phyloP scores from a whole-genome alignment of 2,329 filamentous ascomycete genomes.

The Scytalidium sp. region DNA sequence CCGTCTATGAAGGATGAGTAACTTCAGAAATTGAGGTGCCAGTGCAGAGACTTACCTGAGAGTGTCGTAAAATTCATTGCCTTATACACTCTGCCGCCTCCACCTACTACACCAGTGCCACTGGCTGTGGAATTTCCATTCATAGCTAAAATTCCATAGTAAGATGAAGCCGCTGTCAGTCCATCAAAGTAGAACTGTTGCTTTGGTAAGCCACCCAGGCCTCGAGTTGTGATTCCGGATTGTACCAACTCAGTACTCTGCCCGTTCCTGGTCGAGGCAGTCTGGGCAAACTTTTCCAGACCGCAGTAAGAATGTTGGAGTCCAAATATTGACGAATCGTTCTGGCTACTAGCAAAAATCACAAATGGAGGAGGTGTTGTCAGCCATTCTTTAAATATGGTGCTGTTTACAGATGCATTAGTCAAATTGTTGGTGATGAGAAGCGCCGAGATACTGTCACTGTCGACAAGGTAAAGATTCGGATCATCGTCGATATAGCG shows the following conservation, averaged over 20 bases:
- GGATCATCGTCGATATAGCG: constrained; percentile 41
- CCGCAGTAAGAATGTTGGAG: constrained; percentile 82
- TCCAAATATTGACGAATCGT: constrained; percentile 60
- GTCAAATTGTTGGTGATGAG: constrained; percentile 77
- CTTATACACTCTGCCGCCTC: constrained; percentile 74
- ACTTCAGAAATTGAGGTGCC: background rate
- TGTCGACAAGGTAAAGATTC: constrained; percentile 75
- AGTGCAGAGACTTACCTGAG: constrained; percentile 51
- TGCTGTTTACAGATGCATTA: constrained; percentile 37
- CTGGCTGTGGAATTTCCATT: constrained; percentile 50
- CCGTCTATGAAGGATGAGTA: constrained; percentile 45
- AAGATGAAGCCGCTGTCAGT: constrained; percentile 69
- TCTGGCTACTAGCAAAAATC: constrained; percentile 70
- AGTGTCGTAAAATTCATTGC: constrained; percentile 76
- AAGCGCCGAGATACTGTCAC: constrained; percentile 74
- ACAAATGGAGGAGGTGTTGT: constrained; percentile 63
- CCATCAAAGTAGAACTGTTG: constrained; percentile 84
- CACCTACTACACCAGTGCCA: constrained; percentile 55
- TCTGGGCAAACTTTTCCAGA: constrained; percentile 62
- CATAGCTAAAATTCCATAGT: constrained; percentile 71
- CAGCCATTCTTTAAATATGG: constrained; percentile 52
- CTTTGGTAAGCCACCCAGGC: constrained; percentile 65
- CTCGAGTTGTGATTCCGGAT: constrained; percentile 67
- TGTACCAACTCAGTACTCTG: constrained; percentile 43
- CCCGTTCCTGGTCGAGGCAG: constrained; percentile 53